Conservation (phyloP, 805 yeast genomes). For the Sugiyamaella mastotermitis region DNA sequence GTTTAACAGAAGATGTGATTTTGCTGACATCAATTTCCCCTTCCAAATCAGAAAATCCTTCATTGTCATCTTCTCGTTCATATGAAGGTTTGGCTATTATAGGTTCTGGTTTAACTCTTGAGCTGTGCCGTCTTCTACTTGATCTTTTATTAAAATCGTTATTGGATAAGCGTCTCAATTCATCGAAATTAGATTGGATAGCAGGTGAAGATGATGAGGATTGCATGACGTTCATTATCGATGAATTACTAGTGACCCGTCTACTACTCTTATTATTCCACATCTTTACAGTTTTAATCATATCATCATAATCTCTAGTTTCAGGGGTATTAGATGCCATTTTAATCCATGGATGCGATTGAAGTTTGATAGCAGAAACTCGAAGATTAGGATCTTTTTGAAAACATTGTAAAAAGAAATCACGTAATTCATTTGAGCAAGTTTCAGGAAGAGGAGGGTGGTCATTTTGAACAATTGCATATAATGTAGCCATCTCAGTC, state of each 20-base stretch:
- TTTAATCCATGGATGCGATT: constrained; percentile 57
- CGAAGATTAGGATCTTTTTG: constrained; percentile 62
- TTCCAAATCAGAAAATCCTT: constrained; percentile 15
- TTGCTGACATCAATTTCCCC: constrained; percentile 14
- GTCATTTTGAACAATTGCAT: constrained; percentile 74
- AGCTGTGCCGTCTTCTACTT: no score
- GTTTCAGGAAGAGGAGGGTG: constrained; percentile 60
- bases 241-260: no score
- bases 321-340: constrained; percentile 1
- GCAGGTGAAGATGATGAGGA: no score
- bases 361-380: constrained; percentile 47
- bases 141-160: no score
- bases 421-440: constrained; percentile 38
- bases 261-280: constrained; percentile 1
- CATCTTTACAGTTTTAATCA: constrained; percentile 25
- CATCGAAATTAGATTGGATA: no score
- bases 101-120: no score
- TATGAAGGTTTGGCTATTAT: not conserved
- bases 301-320: constrained; percentile 20
- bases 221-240: no score
- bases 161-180: no score
- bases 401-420: constrained; percentile 63
- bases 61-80: constrained; percentile 5
- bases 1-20: no score
- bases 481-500: constrained; percentile 72